Conservation (phyloP, 495 filamentous ascomycete genomes). For the Aspergillus biplanus region DNA sequence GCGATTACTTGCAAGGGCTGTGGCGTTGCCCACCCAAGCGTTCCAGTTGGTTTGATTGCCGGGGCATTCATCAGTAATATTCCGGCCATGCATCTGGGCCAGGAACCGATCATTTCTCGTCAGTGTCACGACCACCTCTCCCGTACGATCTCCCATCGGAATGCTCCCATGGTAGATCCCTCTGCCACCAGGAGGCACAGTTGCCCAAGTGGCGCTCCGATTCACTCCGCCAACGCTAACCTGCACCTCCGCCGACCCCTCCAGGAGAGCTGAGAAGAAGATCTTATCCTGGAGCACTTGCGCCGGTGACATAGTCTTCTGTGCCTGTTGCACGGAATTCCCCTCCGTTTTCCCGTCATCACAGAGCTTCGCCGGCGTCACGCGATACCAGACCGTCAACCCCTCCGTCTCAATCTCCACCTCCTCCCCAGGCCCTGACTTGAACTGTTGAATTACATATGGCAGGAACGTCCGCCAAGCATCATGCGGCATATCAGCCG, state of each 20-base stretch:
- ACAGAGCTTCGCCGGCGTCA: constrained; percentile 39
- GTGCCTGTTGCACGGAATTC: constrained; percentile 30
- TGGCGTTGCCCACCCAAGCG: constrained; percentile 47
- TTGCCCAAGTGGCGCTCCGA: constrained; percentile 36
- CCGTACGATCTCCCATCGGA: constrained; percentile 51
- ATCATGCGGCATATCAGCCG: constrained; percentile 55
- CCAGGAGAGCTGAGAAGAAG: constrained; percentile 42
- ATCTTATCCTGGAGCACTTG: constrained; percentile 36
- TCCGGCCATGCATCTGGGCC: constrained; percentile 43
- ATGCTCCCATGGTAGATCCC: constrained; percentile 58
- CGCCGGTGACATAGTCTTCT: constrained; percentile 15
- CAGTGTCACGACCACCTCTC: constrained; percentile 55
- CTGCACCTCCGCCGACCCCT: constrained; percentile 39
- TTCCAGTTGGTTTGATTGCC: constrained; percentile 58
- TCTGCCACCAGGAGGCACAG: constrained; percentile 29
- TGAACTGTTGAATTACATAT: constrained; percentile 67
- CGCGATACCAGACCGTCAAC: constrained; percentile 69
- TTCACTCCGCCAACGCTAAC: constrained; percentile 54
- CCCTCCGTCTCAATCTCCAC: constrained; percentile 49
- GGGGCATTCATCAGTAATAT: constrained; percentile 49
- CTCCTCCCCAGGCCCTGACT: constrained; percentile 45
- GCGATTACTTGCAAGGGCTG: constrained; percentile 4
- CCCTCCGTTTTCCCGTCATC: constrained; percentile 40
- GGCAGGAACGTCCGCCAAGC: constrained; percentile 60
- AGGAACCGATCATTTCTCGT: constrained; percentile 41